phyloP scores from a whole-genome alignment of 495 filamentous ascomycete genomes.

The Daldinia concentrica region DNA sequence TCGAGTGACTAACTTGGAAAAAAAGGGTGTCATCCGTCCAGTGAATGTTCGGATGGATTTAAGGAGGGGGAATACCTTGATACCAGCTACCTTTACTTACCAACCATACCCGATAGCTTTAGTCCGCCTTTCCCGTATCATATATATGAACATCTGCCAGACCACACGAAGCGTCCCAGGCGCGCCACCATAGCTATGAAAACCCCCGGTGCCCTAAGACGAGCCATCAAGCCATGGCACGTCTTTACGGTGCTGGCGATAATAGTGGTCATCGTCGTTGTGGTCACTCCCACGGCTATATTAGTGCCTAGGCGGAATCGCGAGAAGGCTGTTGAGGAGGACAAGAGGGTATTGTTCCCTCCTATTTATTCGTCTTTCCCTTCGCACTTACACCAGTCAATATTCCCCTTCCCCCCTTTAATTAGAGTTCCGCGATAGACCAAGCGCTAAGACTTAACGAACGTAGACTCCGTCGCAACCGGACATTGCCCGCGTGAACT shows the following conservation, averaged over 20 bases:
- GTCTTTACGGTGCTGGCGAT: constrained; percentile 11
- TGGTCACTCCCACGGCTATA: constrained; percentile 15
- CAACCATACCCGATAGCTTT: background rate
- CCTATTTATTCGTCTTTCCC: too few species aligned
- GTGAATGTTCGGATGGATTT: background rate
- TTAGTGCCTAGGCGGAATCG: constrained; percentile 19
- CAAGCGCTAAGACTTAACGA: background rate
- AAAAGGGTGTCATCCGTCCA: background rate
- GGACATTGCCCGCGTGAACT: constrained; percentile 43
- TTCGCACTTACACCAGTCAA: too few species aligned
- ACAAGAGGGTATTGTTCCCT: constrained; percentile 5
- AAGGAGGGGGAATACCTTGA: background rate
- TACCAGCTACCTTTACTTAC: background rate
- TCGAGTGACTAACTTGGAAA: background rate
- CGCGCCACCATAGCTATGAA: constrained; percentile 1
- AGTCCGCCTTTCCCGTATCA: background rate
- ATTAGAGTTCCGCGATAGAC: background rate
- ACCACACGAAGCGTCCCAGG: background rate
- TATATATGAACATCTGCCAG: background rate
- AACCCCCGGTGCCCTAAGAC: background rate
- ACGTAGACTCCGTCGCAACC: constrained; percentile 19
- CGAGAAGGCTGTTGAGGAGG: constrained; percentile 8
- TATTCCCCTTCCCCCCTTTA: too few species aligned
- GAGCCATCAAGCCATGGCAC: constrained; percentile 13
- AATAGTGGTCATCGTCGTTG: background rate